These are phyloP conservation scores for Polyplosphaeria fusca DNA, from an alignment of 495 filamentous ascomycete species.

Conservation along the genomic window DNA sequence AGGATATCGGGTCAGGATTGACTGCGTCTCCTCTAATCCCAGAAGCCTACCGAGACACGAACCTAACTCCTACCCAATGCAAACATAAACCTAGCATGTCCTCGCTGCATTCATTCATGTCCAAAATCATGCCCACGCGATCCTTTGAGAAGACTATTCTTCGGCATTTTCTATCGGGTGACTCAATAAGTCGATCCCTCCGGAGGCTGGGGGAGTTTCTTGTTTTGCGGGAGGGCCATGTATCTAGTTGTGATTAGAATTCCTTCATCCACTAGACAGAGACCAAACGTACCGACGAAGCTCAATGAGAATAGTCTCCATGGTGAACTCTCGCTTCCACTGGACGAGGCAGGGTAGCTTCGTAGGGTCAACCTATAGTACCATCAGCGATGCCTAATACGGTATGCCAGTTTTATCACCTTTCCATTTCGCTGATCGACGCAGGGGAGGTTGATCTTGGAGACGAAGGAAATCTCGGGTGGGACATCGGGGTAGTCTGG, in stretches of 20 bases:
- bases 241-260: slow-evolving; percentile 55
- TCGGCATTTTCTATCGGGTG: too few relatives aligned
- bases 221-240: slow-evolving; percentile 90
- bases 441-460: slow-evolving; percentile 90
- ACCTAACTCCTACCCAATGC: too few relatives aligned
- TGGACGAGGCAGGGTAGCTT: slow-evolving; percentile 78
- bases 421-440: slow-evolving; percentile 75
- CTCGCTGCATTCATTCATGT: too few relatives aligned
- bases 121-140: too few relatives aligned
- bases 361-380: slow-evolving; percentile 71
- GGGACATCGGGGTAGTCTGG: slow-evolving; percentile 83
- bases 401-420: slow-evolving; percentile 41
- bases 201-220: slow-evolving; percentile 90
- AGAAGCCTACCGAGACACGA: too few relatives aligned
- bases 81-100: too few relatives aligned
- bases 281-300: slow-evolving; percentile 62
- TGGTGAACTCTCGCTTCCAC: slow-evolving; percentile 86
- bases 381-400: background rate
- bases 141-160: too few relatives aligned
- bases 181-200: slow-evolving; percentile 72
- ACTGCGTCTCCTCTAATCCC: too few relatives aligned
- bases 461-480: slow-evolving; percentile 84
- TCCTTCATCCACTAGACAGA: background rate
- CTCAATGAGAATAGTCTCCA: slow-evolving; percentile 91
- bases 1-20: too few relatives aligned